Evolutionary conservation across 768 basidiomycete species (phyloP), one percentile per base, ranked within the genome.

Genomic region (Peribolospora kevripleyi): DNA sequence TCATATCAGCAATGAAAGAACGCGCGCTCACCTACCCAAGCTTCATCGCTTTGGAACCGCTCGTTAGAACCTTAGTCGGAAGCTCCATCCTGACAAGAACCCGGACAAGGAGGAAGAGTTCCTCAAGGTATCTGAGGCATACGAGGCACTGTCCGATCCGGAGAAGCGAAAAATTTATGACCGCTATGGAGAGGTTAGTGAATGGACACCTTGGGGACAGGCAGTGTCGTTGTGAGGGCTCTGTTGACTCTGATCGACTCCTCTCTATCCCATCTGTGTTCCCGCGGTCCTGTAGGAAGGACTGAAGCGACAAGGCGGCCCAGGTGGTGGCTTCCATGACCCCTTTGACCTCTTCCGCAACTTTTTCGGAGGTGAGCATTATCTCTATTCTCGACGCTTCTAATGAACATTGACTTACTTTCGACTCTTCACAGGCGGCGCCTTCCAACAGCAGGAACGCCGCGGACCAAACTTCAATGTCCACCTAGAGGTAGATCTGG

Each of bases 41-140:
- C 25, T 25, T 46, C 46, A 46, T 2, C 46, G 11, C 7, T 13
- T 7, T 3, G 1, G 4, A 4, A 11, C 5, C 1, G 39, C 10
- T 6, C 5, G 5, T 11, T 14, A 63, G 67, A 79, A 77, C 61
- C 72, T 90, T 13, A 85, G 84, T 66, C 78, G 78, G 62, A 84
- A 80, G 69, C 86, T 75, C 55, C 90, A 97, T 64, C 91, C 91
- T 0, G 91, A 98, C 73, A 93, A 91, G 72, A 93, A 90, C 68
- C 81, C 80, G 62, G 83, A 82, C 11, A 75, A 79, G 54, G 79
- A 71, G 3, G 63, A 58, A 11, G 83, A 74, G 65, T 97, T 97
- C 66, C 84, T 93, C 25, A 80, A 91, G 59, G 81, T 93, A 63
- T 45, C 58, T 40, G 53, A 61, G 69, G 93, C 91, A 6, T 98